These are phyloP conservation scores for Mycena sp. DNA, from an alignment of 1,284 basidiomycete genomes.

Conservation along the genomic window DNA sequence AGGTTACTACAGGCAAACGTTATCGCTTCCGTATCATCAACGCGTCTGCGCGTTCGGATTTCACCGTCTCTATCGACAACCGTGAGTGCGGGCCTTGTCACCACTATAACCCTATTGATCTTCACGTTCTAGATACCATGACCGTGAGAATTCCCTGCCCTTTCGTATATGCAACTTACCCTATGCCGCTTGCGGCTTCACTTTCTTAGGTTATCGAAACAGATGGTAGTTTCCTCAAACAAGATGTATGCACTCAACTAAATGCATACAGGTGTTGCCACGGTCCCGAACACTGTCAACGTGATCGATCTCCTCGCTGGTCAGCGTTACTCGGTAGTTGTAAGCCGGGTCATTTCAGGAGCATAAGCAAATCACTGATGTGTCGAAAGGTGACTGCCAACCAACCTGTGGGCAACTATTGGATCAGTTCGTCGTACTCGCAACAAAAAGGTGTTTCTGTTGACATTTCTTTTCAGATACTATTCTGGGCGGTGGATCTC, in stretches of 20 bases:
- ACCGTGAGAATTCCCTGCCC: too few species aligned
- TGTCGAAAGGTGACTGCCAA: slow-evolving; percentile 43
- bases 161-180: too few species aligned
- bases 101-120: slow-evolving; percentile 38
- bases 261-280: slow-evolving; percentile 8
- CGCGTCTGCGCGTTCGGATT: slow-evolving; percentile 47
- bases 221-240: too few species aligned
- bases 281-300: slow-evolving; percentile 40
- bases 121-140: too few species aligned
- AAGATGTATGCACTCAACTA: too few species aligned
- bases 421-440: slow-evolving; percentile 41
- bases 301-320: slow-evolving; percentile 45
- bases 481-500: slow-evolving; percentile 35
- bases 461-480: slow-evolving; percentile 27
- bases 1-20: slow-evolving; percentile 47
- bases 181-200: too few species aligned
- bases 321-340: slow-evolving; percentile 50
- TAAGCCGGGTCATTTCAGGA: slow-evolving; percentile 2
- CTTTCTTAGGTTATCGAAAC: too few species aligned
- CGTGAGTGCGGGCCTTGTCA: slow-evolving; percentile 22
- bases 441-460: neutral
- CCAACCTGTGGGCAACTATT: slow-evolving; percentile 53
- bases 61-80: slow-evolving; percentile 51
- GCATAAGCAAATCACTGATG: slow-evolving; percentile 18
- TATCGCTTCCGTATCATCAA: slow-evolving; percentile 62